These are phyloP conservation scores for Albizia julibrissin DNA, from an alignment of 306 rosid species.

Conservation along the genomic window DNA sequence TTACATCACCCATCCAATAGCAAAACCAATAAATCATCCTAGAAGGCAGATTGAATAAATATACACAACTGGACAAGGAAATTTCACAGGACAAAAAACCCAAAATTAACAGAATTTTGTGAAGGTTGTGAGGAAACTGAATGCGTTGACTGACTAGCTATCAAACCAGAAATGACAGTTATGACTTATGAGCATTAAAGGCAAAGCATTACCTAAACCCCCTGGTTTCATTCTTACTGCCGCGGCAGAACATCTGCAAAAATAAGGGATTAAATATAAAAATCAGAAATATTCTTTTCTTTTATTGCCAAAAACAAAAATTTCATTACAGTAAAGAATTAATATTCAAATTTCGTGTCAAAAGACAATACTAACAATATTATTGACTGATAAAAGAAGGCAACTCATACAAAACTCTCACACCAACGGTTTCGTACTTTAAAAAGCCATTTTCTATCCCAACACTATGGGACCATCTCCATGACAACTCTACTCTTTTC, in stretches of 20 bases:
- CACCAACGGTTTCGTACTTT: background rate
- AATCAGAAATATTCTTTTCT: conserved; percentile 28
- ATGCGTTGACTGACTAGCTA: conserved; percentile 1
- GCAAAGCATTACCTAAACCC: conserved; percentile 80
- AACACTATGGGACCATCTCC: background rate
- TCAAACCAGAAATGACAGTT: conserved; percentile 14
- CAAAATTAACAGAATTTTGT: conserved; percentile 2
- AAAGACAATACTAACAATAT: conserved; percentile 12
- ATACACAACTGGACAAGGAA: background rate
- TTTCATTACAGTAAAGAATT: background rate
- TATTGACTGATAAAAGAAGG: background rate
- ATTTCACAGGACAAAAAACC: background rate
- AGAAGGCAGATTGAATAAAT: background rate
- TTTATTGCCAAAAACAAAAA: background rate
- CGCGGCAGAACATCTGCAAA: conserved; percentile 88
- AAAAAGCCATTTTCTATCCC: background rate
- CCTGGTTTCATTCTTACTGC: conserved; percentile 86
- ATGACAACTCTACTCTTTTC: background rate
- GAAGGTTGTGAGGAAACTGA: conserved; percentile 7
- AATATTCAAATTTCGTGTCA: conserved; percentile 2
- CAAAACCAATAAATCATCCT: background rate
- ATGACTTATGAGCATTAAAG: background rate
- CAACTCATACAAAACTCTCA: background rate
- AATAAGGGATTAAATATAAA: conserved; percentile 24
- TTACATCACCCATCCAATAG: background rate